Base-by-base conservation (phyloP, 2,329 filamentous ascomycete species). In the Ophiostoma populinum region DNA sequence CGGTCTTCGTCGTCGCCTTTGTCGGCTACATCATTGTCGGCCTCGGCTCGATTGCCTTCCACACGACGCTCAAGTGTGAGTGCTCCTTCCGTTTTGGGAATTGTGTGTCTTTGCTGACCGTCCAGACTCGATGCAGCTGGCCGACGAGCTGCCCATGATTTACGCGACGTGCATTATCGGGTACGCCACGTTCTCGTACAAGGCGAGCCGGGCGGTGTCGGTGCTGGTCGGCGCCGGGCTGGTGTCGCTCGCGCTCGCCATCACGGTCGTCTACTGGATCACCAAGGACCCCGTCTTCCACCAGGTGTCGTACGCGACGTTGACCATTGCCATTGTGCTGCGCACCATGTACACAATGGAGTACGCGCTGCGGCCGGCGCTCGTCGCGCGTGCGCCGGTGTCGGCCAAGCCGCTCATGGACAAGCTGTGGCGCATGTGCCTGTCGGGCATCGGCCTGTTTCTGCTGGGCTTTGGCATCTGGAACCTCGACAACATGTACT, bases 221-320 rank as follows among this genome's bases (percentile, higher is more conserved):
- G 46, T 62, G 1, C 39, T 65, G 10, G 59, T 85, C 7, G 80
- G 62, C 7, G 26, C 73, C 5, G 61, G 59, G 11, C 61, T 81
- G 8, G 49, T 71, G 6, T 55, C 55, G 8, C 52, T 75, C 20
- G 62, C 69, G n/a, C 53, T 65, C 19, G 78, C 75, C 47, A 86
- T 92, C 51, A 90, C 82, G 11, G 62, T 42, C 10, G 39, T 37
- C 53, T 92, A 92, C 55, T 79, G 85, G 49, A 72, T 80, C 42
- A 71, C 85, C 12, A 81, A 86, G 50, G 75, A 92, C 43, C 81
- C 83, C 0, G 61, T 70, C 2, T 92, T 92, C 53, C 83, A 92
- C 55, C 81, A 92, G 51, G 75, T 72, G 41, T 77, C 76, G 5
- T 92, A 85, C 46, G 80, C 74, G 2, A 49, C 78, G 4, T 57